Percentiles rank a stretch among this genome's conserved stretches.
phyloP scores from a whole-genome alignment of 2,329 filamentous ascomycete species.

The Biscogniauxia mediterranea region DNA sequence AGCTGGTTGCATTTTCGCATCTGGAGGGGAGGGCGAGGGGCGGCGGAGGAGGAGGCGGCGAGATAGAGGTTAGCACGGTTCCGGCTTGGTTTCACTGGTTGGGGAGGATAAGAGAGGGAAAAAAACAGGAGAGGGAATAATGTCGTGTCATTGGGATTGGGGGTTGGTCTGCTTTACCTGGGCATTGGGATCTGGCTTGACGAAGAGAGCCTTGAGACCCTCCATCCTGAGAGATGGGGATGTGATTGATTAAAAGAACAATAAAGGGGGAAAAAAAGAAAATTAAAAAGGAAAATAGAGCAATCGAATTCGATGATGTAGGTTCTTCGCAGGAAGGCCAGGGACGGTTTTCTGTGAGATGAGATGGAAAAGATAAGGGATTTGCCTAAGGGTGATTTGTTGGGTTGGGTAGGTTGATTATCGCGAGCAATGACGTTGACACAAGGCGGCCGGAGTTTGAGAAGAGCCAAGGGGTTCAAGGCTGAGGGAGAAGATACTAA shows the following conservation, averaged over 20 bases:
- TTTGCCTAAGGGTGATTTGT: background rate
- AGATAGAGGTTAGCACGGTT: constrained; percentile 1
- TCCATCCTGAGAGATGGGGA: constrained; percentile 63
- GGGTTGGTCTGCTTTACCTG: constrained; percentile 58
- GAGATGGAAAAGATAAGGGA: too few relatives aligned
- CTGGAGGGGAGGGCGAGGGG: constrained; percentile 44
- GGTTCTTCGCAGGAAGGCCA: background rate
- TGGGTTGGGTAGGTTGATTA: background rate
- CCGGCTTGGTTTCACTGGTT: background rate
- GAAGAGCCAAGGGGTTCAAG: background rate
- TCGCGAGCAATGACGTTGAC: background rate
- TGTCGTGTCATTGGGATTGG: too few relatives aligned
- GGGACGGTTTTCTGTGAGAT: too few relatives aligned
- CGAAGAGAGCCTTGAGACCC: constrained; percentile 80
- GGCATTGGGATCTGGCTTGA: constrained; percentile 86
- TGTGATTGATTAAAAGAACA: background rate
- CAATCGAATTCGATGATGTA: background rate
- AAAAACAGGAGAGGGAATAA: constrained; percentile 1
- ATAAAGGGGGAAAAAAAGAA: too few relatives aligned
- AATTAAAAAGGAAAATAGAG: too few relatives aligned
- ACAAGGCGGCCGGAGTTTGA: background rate
- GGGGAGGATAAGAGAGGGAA: background rate
- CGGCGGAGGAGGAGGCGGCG: background rate
- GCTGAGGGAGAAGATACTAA: background rate
- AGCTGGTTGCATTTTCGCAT: constrained; percentile 93